A percentile compares a stretch with the other conserved stretches of the same genome.
Evolutionary conservation across 805 yeast genomes (phyloP).

Genomic region (Ogataea corticis): DNA sequence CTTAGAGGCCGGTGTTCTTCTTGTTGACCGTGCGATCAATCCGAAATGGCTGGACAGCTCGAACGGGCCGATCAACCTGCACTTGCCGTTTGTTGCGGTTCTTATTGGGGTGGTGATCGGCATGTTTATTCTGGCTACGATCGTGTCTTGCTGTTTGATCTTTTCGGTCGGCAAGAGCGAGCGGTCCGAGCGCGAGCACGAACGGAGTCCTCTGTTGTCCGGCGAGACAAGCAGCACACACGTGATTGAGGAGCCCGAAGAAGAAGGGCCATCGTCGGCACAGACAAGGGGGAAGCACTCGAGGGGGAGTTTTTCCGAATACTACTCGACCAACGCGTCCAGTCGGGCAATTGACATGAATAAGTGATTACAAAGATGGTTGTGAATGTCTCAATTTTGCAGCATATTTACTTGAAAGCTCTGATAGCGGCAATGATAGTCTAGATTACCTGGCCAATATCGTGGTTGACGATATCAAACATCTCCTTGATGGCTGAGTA

Average conservation of each 20-base stretch:
- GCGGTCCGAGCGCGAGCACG: neutral
- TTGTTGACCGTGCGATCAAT: slow-evolving; percentile 68
- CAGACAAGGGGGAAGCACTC: slow-evolving; percentile 1
- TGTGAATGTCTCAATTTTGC: slow-evolving; percentile 1
- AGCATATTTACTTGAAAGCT: slow-evolving; percentile 1
- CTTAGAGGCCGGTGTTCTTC: slow-evolving; percentile 51
- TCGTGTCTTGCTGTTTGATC: slow-evolving; percentile 39
- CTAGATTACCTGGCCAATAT: too few relatives aligned
- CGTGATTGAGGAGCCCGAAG: slow-evolving; percentile 2
- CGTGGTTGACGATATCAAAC: slow-evolving; percentile 41
- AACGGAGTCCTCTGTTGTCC: slow-evolving; percentile 18
- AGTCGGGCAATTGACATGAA: slow-evolving; percentile 28
- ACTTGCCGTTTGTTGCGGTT: slow-evolving; percentile 66
- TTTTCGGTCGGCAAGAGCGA: slow-evolving; percentile 31
- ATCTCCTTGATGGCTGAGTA: slow-evolving; percentile 75
- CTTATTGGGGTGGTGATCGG: slow-evolving; percentile 70
- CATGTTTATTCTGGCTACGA: slow-evolving; percentile 39
- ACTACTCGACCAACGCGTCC: slow-evolving; percentile 33
- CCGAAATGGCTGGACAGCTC: slow-evolving; percentile 56
- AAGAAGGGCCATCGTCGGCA: slow-evolving; percentile 1
- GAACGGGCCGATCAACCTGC: slow-evolving; percentile 51
- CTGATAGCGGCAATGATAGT: too few relatives aligned
- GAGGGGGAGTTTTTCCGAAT: slow-evolving; percentile 24
- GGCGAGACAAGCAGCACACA: slow-evolving; percentile 2
- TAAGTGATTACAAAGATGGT: too few relatives aligned